Conservation (phyloP, 2,329 filamentous ascomycete species). For the Fusarium vanettenii region DNA sequence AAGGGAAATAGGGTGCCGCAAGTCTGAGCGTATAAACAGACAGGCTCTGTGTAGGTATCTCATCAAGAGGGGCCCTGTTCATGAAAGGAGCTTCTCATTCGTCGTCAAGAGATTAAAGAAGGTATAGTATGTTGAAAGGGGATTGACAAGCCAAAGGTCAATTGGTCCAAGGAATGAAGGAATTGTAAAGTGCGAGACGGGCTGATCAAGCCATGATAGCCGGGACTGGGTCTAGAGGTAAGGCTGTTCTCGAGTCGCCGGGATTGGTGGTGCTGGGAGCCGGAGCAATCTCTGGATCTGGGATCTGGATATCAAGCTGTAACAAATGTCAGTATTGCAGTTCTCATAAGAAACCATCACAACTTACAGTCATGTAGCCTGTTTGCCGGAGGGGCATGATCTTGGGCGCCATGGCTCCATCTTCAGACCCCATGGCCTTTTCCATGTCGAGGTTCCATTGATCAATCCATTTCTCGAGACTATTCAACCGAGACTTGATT, state of each 20-base stretch:
- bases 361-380: constrained; percentile 84
- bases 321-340: constrained; percentile 13
- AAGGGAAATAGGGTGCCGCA: constrained; percentile 10
- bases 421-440: constrained; percentile 63
- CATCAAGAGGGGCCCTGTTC: constrained; percentile 39
- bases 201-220: constrained; percentile 37
- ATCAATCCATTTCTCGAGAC: constrained; percentile 84
- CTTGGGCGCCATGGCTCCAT: constrained; percentile 68
- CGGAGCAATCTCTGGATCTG: constrained; percentile 77
- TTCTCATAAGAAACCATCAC: neutral
- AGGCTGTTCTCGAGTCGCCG: constrained; percentile 50
- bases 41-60: constrained; percentile 33
- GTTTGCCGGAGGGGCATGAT: constrained; percentile 84
- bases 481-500: constrained; percentile 76
- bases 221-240: constrained; percentile 49
- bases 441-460: constrained; percentile 84
- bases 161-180: constrained; percentile 20
- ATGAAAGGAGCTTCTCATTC: constrained; percentile 40
- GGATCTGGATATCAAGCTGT: constrained; percentile 83
- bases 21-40: constrained; percentile 30
- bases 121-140: constrained; percentile 20
- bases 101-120: constrained; percentile 42
- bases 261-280: constrained; percentile 57
- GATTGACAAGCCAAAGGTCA: constrained; percentile 14
- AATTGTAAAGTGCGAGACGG: neutral